phyloP scores from a whole-genome alignment of 768 basidiomycete genomes.

The Scleroderma bovista region DNA sequence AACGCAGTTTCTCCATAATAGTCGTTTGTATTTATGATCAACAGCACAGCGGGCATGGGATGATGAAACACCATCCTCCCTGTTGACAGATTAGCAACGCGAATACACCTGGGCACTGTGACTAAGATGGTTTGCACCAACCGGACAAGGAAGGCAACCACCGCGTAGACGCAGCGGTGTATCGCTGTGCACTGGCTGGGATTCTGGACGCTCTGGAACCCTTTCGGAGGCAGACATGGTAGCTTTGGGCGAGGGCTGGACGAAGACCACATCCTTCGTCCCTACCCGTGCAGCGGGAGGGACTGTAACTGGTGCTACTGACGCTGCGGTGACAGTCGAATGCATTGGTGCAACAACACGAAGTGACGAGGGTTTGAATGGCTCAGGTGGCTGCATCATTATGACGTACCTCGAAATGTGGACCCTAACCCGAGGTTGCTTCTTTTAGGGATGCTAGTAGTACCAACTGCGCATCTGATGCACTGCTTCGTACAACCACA shows the following conservation, averaged over 20 bases:
- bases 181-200: neutral
- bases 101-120: too few species aligned
- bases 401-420: neutral
- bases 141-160: conserved; percentile 31
- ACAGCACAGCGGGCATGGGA: conserved; percentile 21
- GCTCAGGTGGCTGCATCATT: neutral
- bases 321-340: neutral
- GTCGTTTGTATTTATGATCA: too few species aligned
- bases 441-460: neutral
- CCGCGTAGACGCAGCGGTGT: conserved; percentile 21
- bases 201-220: neutral
- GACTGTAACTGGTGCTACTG: conserved; percentile 2
- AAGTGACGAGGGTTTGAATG: too few species aligned
- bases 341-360: neutral
- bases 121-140: conserved; percentile 6
- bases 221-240: conserved; percentile 8
- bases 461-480: neutral
- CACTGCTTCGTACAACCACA: neutral
- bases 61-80: conserved; percentile 33
- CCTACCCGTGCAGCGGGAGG: conserved; percentile 5
- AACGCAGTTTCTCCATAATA: too few species aligned
- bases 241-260: conserved; percentile 12
- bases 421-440: neutral
- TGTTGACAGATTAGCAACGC: conserved; percentile 12
- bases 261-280: conserved; percentile 4